Evolutionary conservation across 768 basidiomycete species (phyloP), one percentile per base, ranked within the genome.

Genomic region (Pleurotus djamor): DNA sequence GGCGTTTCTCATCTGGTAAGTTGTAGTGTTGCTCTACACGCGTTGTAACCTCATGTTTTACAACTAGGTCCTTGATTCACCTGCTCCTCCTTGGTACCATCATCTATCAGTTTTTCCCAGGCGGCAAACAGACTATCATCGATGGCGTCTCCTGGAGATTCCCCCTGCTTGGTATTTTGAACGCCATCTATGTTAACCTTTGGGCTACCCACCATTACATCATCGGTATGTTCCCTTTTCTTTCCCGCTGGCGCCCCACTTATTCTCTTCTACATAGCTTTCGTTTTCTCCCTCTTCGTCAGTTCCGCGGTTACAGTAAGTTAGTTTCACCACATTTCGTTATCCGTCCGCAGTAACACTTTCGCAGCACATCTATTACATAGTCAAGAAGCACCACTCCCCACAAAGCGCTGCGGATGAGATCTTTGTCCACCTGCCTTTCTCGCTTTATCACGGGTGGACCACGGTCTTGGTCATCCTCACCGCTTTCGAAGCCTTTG

Each of bases 401-500:
- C 75, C 91, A 32, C 80, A 89, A 66, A 82, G 69, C 60, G 64
- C 81, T 47, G 78, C 79, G 17, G 94, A 96, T 62, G 95, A 97
- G 73, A 71, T 96, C 62, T 95, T 96, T 61, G 82, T 98, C 47
- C 95, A 98, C 72, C 86, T 97, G 14, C 97, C 97, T 2, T 98
- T 98, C 83, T 95, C 92, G 2, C 86, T 98, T 50, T 97, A 91
- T 75, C 94, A 97, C 67, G 96, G 94, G 38, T 94, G 92, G 91
- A 91, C 88, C 9, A 92, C 92, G 57, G 86, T 94, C 60, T 83
- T 92, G 55, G 85, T 94, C 59, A 71, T 95, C 66, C 73, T 95
- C 63, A 88, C 90, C 44, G 91, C 82, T 2, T 96, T 96, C 67
- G 88, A 94, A 64, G 94, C 94, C 0, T 96, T 96, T 66, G 96